These are phyloP conservation scores for Andrographis paniculata DNA, from an alignment of 305 asterid species.

Conservation along the genomic window DNA sequence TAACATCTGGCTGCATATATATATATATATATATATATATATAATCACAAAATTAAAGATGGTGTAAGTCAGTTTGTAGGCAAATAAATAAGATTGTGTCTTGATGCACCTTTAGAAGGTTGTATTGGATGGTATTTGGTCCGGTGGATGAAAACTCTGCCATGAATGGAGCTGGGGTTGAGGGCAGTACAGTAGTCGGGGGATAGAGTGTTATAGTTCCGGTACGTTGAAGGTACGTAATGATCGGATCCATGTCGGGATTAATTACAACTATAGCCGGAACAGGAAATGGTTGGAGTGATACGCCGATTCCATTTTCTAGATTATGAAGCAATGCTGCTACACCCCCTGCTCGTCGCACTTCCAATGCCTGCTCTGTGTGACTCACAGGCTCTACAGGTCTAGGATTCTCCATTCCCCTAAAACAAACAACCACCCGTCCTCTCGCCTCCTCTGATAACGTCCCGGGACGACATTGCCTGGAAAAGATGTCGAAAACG, in stretches of 20 bases:
- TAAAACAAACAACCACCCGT: not conserved
- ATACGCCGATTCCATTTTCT: too few relatives aligned
- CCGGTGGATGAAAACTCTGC: slow-evolving; percentile 29
- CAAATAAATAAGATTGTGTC: not conserved
- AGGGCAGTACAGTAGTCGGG: not conserved
- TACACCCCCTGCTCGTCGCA: not conserved
- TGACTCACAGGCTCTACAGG: too few relatives aligned
- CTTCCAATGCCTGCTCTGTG: not conserved
- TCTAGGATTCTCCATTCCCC: too few relatives aligned
- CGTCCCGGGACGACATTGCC: not conserved
- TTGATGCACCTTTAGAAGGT: slow-evolving; percentile 27
- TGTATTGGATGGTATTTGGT: slow-evolving; percentile 21
- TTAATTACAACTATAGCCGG: not conserved
- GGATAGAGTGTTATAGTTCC: not conserved
- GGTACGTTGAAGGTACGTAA: not conserved
- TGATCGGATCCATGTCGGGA: not conserved
- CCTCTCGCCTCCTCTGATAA: not conserved
- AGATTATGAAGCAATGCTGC: too few relatives aligned
- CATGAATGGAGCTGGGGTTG: slow-evolving; percentile 29
- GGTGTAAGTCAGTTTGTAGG: too few relatives aligned
- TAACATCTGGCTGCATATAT: slow-evolving; percentile 50
- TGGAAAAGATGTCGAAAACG: too few relatives aligned
- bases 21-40: too few relatives aligned
- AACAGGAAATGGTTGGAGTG: too few relatives aligned
- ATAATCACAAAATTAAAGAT: not conserved